Conservation (phyloP, 345 rosid genomes). For the Eucalyptus cloeziana region DNA sequence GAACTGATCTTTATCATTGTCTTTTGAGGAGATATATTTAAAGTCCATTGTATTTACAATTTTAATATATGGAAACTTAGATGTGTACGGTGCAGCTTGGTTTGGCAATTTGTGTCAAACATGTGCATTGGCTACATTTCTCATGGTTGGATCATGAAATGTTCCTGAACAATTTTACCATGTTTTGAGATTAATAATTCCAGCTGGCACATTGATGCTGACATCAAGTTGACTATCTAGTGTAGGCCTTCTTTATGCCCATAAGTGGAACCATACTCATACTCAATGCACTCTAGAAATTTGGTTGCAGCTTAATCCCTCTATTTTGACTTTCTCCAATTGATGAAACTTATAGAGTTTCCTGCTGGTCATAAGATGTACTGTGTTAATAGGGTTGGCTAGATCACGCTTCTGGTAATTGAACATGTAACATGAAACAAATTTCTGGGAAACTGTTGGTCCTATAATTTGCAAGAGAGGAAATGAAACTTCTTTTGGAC, state of each 20-base stretch:
- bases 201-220: not conserved
- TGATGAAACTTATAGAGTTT: not conserved
- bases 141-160: not conserved
- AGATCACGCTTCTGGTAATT: not conserved
- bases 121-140: not conserved
- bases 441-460: not conserved
- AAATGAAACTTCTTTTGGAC: not conserved
- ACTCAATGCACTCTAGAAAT: not conserved
- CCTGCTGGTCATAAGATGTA: not conserved
- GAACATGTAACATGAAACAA: not conserved
- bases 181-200: not conserved
- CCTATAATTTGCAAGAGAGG: not conserved
- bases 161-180: not conserved
- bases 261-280: not conserved
- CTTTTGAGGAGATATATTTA: not conserved
- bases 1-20: not conserved
- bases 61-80: not conserved
- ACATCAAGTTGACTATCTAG: not conserved
- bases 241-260: not conserved
- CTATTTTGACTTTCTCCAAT: not conserved
- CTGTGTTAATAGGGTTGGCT: not conserved
- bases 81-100: not conserved
- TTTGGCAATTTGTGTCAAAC: not conserved
- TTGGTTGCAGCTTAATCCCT: not conserved
- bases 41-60: not conserved